Base-by-base conservation (phyloP, 768 basidiomycete species). In the Jaapia argillacea region DNA sequence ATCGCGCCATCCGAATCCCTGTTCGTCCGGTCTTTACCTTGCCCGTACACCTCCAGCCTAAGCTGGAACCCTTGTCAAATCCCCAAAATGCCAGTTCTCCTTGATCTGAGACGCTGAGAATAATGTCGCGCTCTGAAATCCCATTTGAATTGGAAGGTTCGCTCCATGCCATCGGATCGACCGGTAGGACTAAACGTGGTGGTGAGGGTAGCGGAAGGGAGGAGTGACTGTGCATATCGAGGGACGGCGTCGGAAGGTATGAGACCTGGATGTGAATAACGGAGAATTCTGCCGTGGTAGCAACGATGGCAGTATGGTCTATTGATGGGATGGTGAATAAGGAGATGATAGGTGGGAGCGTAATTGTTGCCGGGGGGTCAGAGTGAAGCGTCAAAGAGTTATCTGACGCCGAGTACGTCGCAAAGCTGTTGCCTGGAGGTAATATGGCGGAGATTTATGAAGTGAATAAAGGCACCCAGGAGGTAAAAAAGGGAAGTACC, bases 71-170 rank as follows among this genome's bases (percentile, higher is more conserved):
- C 23, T 49, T 63, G 28, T 79, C 77, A 1, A 79, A 78, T 14
- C 73, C 71, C 92, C 92, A 97, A 57, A 92, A 96, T 22, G 80
- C 77, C n/a, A 97, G 63, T 45, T 85, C 83, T 0, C 92, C 92
- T 0, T 71, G 63, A 36, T 72, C 69, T 0, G 85, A 80, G 13
- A 96, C 71, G 43, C 88, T 92, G 27, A 93, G 65, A 6, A 97
- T 61, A 28, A 81, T 77, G 54, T 93, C 90, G 49, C 75, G 79
- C 41, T 70, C 70, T 24, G 62, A 22, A 45, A 43, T 24, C 45
- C 45, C 31, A 48, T 52, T 18, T 31, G 21, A 4, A 27, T 49
- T 18, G 21, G n/a, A 10, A 41, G 18, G 24, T 36, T 46, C 48
- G 41, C 77, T 75, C 88, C 88, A 88, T 6, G 79, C 81, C 88